Evolutionary conservation across 371 early-diverging fungal genomes (phyloP), one percentile per base, ranked within the genome.

Genomic region (Mucor plumbeus): DNA sequence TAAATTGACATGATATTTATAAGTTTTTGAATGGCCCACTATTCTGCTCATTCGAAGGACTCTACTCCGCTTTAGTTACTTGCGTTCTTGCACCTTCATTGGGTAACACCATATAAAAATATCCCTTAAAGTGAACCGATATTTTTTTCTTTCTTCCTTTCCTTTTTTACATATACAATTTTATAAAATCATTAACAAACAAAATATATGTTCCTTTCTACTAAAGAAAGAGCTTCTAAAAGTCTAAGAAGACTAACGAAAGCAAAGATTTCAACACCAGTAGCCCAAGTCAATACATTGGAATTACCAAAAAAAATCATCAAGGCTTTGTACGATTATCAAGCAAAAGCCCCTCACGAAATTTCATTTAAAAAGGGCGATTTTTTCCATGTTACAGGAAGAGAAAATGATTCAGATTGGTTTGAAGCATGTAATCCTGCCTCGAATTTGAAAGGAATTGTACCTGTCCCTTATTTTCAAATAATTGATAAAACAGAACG

Each of bases 391-490:
- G 97, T 96, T 17, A 85, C 90, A 31, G 92, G 90, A 43, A 86
- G 90, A 76, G 93, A 93, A 57, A 85, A 87, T 65, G 92, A 94
- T 73, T 61, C 69, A 8, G 81, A 87, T 53, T 92, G 90, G 89
- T 97, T 90, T 73, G 92, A 94, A 63, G 97, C 93, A 4, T 87
- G 87, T 56, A 94, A 97, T 70, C 95, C 96, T 36, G 78, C 89
- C 41, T 87, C 88, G n/a, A 88, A 91, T 60, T 74, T 83, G 9
- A 85, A 90, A 38, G 97, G 97, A 7, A 73, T 90, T 48, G 96
- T 94, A 21, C 95, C 95, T 13, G 90, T 90, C 8, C 63, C 78
- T n/a, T 89, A 84, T 76, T 97, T 97, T 79, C 92, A 95, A 72
- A 80, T 87, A 21, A 75, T 94, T 65, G 90, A 91, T 63, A 82